A percentile compares a stretch with the other conserved stretches of the same genome.
Evolutionary conservation across 2,329 filamentous ascomycete species (phyloP).

Genomic region (Lachnellula arida): DNA sequence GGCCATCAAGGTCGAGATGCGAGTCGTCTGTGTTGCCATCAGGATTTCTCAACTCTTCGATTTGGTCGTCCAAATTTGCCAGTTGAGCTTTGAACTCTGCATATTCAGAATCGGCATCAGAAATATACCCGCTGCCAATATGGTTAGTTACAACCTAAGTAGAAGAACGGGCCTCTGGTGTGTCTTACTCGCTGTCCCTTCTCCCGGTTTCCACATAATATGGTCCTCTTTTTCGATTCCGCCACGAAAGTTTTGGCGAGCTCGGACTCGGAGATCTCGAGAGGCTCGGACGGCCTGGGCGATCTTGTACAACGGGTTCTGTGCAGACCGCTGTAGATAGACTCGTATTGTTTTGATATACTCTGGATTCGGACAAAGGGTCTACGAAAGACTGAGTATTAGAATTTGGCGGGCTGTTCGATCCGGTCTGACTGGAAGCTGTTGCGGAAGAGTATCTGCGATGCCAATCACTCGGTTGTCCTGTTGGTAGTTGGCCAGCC

Average conservation of each 20-base stretch:
- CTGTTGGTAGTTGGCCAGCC: neutral
- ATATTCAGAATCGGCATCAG: constrained; percentile 39
- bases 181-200: constrained; percentile 1
- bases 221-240: neutral
- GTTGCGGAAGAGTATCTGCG: neutral
- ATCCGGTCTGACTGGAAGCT: neutral
- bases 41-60: constrained; percentile 13
- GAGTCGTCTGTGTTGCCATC: neutral
- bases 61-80: constrained; percentile 33
- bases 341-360: no score
- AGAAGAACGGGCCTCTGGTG: neutral
- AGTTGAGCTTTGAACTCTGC: constrained; percentile 38
- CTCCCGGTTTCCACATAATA: neutral
- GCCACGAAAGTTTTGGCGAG: neutral
- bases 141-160: neutral
- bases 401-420: neutral
- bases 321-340: neutral
- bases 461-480: neutral
- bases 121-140: constrained; percentile 11
- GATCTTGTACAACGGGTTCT: neutral
- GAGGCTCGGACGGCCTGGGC: no score
- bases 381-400: neutral
- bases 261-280: neutral
- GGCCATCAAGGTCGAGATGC: constrained; percentile 7
- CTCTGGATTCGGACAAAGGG: neutral